A percentile compares a stretch with the other conserved stretches of the same genome.
Conservation (phyloP, 129 eudicot genomes). For the Tanacetum coccineum region DNA sequence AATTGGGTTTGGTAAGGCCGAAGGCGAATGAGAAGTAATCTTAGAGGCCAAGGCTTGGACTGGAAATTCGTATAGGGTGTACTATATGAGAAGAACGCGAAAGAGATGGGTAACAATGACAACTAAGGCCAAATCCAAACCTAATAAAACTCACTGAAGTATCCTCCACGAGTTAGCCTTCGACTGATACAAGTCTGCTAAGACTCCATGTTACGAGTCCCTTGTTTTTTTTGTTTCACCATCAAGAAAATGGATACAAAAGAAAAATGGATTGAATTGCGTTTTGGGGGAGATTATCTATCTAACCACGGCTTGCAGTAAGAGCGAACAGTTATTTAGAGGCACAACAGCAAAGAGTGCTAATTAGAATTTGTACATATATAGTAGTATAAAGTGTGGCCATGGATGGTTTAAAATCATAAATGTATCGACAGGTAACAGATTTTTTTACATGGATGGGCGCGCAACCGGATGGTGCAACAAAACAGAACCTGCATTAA, state of each 20-base stretch:
- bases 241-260: too few relatives aligned
- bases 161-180: conserved; percentile 33
- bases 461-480: conserved; percentile 33
- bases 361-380: background rate
- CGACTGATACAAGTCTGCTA: background rate
- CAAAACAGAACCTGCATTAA: conserved; percentile 33
- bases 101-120: conserved; percentile 46
- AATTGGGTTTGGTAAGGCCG: conserved; percentile 61
- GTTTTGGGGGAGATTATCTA: too few relatives aligned
- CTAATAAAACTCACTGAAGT: conserved; percentile 26
- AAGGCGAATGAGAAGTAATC: conserved; percentile 44
- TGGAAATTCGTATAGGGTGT: conserved; percentile 49
- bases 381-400: too few relatives aligned
- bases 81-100: conserved; percentile 50
- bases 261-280: too few relatives aligned
- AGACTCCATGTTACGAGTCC: conserved; percentile 15
- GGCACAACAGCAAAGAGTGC: background rate
- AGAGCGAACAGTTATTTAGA: background rate
- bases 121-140: conserved; percentile 34
- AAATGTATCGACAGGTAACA: background rate
- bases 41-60: conserved; percentile 56
- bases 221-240: background rate
- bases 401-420: background rate
- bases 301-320: background rate
- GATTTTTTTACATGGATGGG: conserved; percentile 44